Evolutionary conservation across 257 asterid species (phyloP).

Genomic region (Rehmannia glutinosa): DNA sequence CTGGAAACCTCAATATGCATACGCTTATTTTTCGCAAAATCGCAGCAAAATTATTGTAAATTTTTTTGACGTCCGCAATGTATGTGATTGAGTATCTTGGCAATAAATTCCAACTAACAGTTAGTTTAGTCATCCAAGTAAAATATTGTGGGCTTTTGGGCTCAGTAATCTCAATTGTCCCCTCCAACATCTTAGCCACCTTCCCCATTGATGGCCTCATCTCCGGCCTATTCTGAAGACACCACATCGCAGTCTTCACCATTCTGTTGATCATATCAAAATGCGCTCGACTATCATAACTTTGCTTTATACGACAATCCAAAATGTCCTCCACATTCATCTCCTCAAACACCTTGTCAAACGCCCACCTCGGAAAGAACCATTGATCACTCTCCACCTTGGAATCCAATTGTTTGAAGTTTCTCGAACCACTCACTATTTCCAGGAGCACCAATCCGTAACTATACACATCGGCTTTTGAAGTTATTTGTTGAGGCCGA

Average conservation of each 20-base stretch:
- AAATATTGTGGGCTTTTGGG: conserved; percentile 66
- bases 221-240: conserved; percentile 71
- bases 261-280: conserved; percentile 70
- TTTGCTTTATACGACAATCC: conserved; percentile 58
- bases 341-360: conserved; percentile 64
- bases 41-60: too few relatives aligned
- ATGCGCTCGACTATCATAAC: conserved; percentile 46
- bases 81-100: too few relatives aligned
- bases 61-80: too few relatives aligned
- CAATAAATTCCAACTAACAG: too few relatives aligned
- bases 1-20: too few relatives aligned
- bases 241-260: conserved; percentile 93
- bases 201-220: conserved; percentile 89
- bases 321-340: conserved; percentile 66
- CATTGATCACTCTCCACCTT: conserved; percentile 65
- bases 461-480: conserved; percentile 84
- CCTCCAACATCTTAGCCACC: conserved; percentile 91
- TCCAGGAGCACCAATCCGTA: conserved; percentile 77
- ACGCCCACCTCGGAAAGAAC: conserved; percentile 82
- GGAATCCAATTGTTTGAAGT: conserved; percentile 38
- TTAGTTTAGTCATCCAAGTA: conserved; percentile 45
- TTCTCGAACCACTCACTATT: conserved; percentile 70
- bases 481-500: conserved; percentile 56
- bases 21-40: too few relatives aligned
- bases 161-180: conserved; percentile 71